Evolutionary conservation across 2,329 filamentous ascomycete species (phyloP).

Genomic region (Aureobasidium sp.): DNA sequence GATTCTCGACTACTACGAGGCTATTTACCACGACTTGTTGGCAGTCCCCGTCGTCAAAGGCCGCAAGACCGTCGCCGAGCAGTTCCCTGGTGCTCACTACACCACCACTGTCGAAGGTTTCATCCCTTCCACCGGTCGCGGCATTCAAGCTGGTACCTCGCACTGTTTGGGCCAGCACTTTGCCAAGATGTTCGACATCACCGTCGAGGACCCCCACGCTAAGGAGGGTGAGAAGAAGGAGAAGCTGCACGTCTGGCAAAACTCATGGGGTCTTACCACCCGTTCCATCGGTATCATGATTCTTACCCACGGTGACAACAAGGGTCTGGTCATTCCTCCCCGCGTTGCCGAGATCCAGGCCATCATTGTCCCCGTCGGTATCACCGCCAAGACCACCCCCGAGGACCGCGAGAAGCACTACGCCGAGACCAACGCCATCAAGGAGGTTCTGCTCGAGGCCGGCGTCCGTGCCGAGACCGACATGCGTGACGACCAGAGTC

Average conservation of each 20-base stretch:
- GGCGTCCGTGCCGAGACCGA: constrained; percentile 76
- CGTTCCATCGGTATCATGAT: constrained; percentile 98
- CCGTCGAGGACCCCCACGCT: constrained; percentile 80
- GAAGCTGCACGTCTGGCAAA: constrained; percentile 90
- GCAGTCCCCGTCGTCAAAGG: constrained; percentile 93
- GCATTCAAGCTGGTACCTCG: constrained; percentile 92
- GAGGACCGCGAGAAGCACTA: constrained; percentile 73
- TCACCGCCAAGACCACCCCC: constrained; percentile 77
- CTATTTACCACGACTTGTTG: constrained; percentile 86
- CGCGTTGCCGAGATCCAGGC: constrained; percentile 80
- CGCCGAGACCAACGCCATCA: constrained; percentile 66
- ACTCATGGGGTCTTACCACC: constrained; percentile 97
- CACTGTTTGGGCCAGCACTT: constrained; percentile 97
- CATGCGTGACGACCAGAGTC: constrained; percentile 80
- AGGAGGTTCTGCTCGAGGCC: constrained; percentile 60
- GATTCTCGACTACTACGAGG: constrained; percentile 88
- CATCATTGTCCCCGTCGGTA: constrained; percentile 83
- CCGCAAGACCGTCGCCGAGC: constrained; percentile 93
- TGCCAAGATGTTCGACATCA: constrained; percentile 98
- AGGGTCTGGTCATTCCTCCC: constrained; percentile 87
- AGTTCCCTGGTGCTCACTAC: constrained; percentile 94
- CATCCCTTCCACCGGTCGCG: constrained; percentile 89
- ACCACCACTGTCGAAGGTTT: constrained; percentile 96
- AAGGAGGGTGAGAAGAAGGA: constrained; percentile 63
- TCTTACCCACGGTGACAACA: constrained; percentile 95